These are phyloP conservation scores for Piper longum DNA, from an alignment of 164 flowering plant species.

Conservation along the genomic window DNA sequence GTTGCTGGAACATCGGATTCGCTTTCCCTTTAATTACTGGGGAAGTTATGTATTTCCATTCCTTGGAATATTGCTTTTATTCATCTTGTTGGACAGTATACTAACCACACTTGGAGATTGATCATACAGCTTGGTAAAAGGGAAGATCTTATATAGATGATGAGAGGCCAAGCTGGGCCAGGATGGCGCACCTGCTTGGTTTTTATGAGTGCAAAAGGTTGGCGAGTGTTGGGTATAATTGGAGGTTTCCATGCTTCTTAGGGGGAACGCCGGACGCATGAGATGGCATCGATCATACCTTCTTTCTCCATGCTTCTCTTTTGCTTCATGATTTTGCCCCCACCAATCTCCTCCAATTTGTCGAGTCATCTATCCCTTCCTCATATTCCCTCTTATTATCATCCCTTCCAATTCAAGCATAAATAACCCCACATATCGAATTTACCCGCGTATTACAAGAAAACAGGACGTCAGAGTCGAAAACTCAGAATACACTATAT, in stretches of 20 bases:
- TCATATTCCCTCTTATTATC: neutral
- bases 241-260: neutral
- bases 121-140: neutral
- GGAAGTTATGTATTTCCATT: neutral
- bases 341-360: neutral
- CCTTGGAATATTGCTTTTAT: neutral
- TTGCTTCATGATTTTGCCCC: constrained; percentile 4
- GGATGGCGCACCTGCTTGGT: neutral
- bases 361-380: neutral
- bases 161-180: neutral
- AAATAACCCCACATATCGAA: neutral
- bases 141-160: neutral
- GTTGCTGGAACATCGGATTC: constrained; percentile 8
- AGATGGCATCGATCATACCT: neutral
- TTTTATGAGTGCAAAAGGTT: neutral
- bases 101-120: neutral
- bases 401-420: neutral
- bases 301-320: neutral
- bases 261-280: neutral
- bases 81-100: neutral
- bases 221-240: neutral
- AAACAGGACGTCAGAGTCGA: no score
- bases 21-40: neutral
- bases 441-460: no score
- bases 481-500: no score